Base-by-base conservation (phyloP, 2,329 filamentous ascomycete genomes). In the Verticillium dahliae region DNA sequence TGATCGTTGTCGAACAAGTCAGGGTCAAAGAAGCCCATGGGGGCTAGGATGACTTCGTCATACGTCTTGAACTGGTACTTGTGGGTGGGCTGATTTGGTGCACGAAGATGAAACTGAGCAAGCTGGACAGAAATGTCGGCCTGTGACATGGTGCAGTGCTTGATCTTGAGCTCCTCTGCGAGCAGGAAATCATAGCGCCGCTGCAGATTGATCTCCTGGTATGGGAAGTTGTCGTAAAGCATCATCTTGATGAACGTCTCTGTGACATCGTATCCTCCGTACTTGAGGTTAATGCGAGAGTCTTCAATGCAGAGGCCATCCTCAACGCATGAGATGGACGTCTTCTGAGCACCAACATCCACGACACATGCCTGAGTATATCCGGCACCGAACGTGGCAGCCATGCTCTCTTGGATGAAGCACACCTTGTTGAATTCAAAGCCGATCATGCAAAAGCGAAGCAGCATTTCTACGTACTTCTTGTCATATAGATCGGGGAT, bases 61-160 rank as follows among this genome's bases (percentile, higher is more conserved):
- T 98, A 99, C 1, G 91, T 93, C 80, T 98, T 98, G 82, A 97
- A 98, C 50, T 88, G 86, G 75, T 96, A 98, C 75, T 97, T 97
- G 65, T 88, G 85, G 1, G 95, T 99, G 59, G 95, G 89, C 72
- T 97, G 88, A 60, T 92, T 92, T 1, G 91, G 89, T 10, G 91
- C 90, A 34, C 95, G 89, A 15, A 99, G 84, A 73, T 98, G 92
- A 72, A 98, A 98, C 69, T 96, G 89, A 76, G 86, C 91, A 3
- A 91, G 82, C 75, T 96, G 91, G 4, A 97, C 92, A 13, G 90
- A 93, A 60, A 99, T 90, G 65, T 94, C 90, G 9, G 88, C 88
- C 73, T 97, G 93, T 33, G 91, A 90, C 85, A 98, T 89, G 3
- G 92, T 97, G 73, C 92, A 96, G 71, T 91, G 89, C 72, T 92